Percentiles rank a stretch among this genome's conserved stretches.
These are phyloP conservation scores for Selaginella moellendorffii DNA, from an alignment of 75 land plant species.

Conservation along the genomic window DNA sequence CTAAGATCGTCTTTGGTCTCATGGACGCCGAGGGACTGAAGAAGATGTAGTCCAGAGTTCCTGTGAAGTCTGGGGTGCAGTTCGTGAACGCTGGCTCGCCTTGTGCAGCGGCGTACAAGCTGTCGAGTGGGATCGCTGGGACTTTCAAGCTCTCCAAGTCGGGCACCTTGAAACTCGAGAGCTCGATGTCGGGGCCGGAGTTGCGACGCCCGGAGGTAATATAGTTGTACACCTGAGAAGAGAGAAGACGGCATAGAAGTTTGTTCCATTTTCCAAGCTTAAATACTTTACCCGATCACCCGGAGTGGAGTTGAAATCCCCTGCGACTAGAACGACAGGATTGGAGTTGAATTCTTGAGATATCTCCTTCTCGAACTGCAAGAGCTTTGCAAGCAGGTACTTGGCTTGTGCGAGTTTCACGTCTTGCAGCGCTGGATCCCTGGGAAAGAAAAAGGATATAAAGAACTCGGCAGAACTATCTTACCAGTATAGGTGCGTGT, in stretches of 20 bases:
- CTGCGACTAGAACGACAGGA: conserved; percentile 52
- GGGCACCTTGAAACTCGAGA: not conserved
- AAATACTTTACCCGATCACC: conserved; percentile 82
- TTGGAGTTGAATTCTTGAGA: conserved; percentile 24
- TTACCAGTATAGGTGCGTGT: conserved; percentile 90
- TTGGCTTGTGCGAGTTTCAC: conserved; percentile 90
- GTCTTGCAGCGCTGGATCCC: conserved; percentile 95
- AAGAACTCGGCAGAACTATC: not conserved
- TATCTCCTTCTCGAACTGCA: conserved; percentile 29
- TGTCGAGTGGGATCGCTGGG: conserved; percentile 36
- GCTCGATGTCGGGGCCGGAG: not conserved
- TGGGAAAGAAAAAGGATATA: conserved; percentile 14
- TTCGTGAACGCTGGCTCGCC: conserved; percentile 83
- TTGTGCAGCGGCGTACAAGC: conserved; percentile 42
- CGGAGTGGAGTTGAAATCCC: conserved; percentile 88
- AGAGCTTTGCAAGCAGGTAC: conserved; percentile 50
- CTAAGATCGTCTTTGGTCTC: conserved; percentile 41
- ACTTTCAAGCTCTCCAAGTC: conserved; percentile 12
- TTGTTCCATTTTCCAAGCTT: not conserved
- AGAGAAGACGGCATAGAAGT: not conserved
- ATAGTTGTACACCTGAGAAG: conserved; percentile 19
- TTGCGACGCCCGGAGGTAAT: conserved; percentile 14
- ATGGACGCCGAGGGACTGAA: conserved; percentile 32
- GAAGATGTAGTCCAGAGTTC: conserved; percentile 80
- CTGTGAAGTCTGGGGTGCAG: conserved; percentile 72